A percentile compares a stretch with the other conserved stretches of the same genome.
Conservation (phyloP, 2,329 filamentous ascomycete genomes). For the Domatiomyces catenatus region DNA sequence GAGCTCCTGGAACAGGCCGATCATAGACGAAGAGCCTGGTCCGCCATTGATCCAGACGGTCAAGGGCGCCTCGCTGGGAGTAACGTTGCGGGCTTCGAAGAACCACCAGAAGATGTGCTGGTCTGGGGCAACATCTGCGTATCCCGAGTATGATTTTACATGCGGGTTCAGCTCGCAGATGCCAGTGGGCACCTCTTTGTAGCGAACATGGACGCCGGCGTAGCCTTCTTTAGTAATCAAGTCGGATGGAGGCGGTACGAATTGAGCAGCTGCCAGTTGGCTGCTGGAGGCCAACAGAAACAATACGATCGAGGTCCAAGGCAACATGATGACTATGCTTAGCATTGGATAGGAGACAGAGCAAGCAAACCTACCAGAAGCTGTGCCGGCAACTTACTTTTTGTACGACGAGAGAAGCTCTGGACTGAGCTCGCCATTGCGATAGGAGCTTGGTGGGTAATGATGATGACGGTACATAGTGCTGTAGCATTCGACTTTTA, state of each 20-base stretch:
- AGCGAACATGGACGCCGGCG: constrained; percentile 30
- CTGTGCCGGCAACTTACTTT: neutral
- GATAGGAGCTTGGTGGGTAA: neutral
- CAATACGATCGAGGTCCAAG: constrained; percentile 2
- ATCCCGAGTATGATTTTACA: constrained; percentile 44
- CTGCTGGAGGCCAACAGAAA: constrained; percentile 7
- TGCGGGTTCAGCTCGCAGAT: constrained; percentile 34
- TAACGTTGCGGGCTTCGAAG: constrained; percentile 25
- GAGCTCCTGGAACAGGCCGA: constrained; percentile 22
- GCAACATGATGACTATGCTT: constrained; percentile 2
- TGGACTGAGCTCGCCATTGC: neutral
- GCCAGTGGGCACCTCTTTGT: constrained; percentile 34
- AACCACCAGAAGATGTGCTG: constrained; percentile 34
- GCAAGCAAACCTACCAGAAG: neutral
- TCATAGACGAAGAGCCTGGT: constrained; percentile 21
- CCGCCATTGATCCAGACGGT: constrained; percentile 29
- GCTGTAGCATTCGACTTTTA: neutral
- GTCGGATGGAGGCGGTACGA: constrained; percentile 24
- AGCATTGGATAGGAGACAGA: neutral
- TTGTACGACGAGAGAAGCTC: neutral
- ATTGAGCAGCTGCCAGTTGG: constrained; percentile 19
- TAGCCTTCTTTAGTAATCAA: constrained; percentile 24
- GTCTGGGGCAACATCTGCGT: constrained; percentile 40
- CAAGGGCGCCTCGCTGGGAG: constrained; percentile 19
- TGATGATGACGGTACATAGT: neutral